Percentiles rank a stretch among this genome's conserved stretches.
Conservation (phyloP, 768 basidiomycete genomes). For the Tulasnella sp. region DNA sequence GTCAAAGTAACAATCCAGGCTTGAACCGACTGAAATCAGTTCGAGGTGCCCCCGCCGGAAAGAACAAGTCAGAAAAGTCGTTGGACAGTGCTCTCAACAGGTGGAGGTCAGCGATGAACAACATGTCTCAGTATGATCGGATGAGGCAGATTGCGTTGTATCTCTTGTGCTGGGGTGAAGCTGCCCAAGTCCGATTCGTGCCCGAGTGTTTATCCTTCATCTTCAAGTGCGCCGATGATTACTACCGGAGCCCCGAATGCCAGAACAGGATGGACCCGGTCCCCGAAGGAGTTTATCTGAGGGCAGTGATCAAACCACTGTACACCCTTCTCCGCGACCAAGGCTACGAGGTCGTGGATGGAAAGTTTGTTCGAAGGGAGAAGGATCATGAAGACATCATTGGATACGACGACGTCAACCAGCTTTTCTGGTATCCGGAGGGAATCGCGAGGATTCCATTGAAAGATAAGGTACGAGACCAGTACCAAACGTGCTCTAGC, state of each 20-base stretch:
- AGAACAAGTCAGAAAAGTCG: conserved; percentile 63
- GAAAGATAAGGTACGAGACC: conserved; percentile 66
- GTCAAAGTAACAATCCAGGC: conserved; percentile 86
- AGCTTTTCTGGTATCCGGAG: conserved; percentile 99
- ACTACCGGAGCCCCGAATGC: conserved; percentile 98
- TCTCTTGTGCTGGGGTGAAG: conserved; percentile 96
- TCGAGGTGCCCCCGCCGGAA: conserved; percentile 56
- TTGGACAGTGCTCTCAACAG: conserved; percentile 85
- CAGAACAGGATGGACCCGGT: conserved; percentile 89
- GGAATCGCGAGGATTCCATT: conserved; percentile 90
- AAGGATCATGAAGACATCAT: conserved; percentile 91
- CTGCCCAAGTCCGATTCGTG: conserved; percentile 92
- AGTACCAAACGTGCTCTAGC: neutral
- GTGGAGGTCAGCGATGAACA: conserved; percentile 98
- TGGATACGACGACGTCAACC: conserved; percentile 98
- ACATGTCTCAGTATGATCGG: conserved; percentile 97
- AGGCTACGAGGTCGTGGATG: conserved; percentile 93
- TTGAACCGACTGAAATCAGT: conserved; percentile 69
- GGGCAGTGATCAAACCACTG: conserved; percentile 84
- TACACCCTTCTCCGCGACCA: conserved; percentile 97
- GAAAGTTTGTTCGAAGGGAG: conserved; percentile 90
- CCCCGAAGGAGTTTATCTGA: conserved; percentile 89
- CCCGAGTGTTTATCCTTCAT: conserved; percentile 98
- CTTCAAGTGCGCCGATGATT: conserved; percentile 99
- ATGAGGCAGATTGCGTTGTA: conserved; percentile 94